Percentiles rank a stretch among this genome's conserved stretches.
Evolutionary conservation across 108 stramenopile species (phyloP).

Genomic region (Skeletonema grethae): DNA sequence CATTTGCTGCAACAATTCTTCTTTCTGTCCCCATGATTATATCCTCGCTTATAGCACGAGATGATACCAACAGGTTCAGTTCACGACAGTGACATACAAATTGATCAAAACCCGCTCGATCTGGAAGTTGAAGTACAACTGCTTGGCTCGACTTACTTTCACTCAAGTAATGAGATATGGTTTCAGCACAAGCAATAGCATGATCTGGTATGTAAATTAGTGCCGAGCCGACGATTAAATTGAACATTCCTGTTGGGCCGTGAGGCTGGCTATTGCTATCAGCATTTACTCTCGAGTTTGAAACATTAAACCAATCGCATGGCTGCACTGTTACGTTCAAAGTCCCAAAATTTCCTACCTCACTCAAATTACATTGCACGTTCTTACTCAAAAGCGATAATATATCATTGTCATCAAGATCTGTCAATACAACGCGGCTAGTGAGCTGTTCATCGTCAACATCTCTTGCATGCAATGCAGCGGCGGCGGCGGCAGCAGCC

Average conservation of each 20-base stretch:
- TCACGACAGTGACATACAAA: slow-evolving; percentile 32
- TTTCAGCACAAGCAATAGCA: slow-evolving; percentile 36
- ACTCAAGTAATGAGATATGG: slow-evolving; percentile 25
- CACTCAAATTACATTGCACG: slow-evolving; percentile 15
- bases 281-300: background rate
- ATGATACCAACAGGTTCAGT: slow-evolving; percentile 18
- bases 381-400: slow-evolving; percentile 22
- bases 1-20: slow-evolving; percentile 21
- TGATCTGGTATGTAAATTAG: slow-evolving; percentile 30
- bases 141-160: slow-evolving; percentile 11
- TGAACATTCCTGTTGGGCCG: slow-evolving; percentile 23
- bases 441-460: background rate
- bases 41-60: slow-evolving; percentile 12
- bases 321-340: slow-evolving; percentile 14
- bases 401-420: slow-evolving; percentile 23
- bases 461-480: background rate
- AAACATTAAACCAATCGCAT: slow-evolving; percentile 34
- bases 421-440: slow-evolving; percentile 25
- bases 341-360: background rate
- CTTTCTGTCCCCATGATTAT: slow-evolving; percentile 10
- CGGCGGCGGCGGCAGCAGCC: slow-evolving; percentile 28
- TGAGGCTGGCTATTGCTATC: background rate
- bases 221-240: slow-evolving; percentile 37
- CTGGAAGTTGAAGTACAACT: slow-evolving; percentile 32
- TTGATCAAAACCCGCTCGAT: slow-evolving; percentile 23